phyloP scores from a whole-genome alignment of 148 eudicot species.

The Rhododendron griersonianum region DNA sequence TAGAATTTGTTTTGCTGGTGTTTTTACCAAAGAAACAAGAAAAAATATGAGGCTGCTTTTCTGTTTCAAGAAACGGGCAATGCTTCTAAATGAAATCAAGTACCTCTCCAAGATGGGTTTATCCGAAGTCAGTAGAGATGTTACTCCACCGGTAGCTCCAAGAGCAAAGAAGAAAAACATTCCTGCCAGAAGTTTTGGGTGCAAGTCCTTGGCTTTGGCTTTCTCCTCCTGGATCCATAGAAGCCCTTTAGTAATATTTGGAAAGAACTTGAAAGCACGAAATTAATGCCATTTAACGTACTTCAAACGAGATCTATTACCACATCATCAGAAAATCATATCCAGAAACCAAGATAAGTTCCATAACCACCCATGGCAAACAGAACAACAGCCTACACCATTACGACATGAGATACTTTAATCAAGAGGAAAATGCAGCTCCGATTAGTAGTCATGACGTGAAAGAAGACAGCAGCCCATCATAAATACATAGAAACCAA shows the following conservation, averaged over 20 bases:
- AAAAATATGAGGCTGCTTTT: background rate
- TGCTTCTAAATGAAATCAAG: background rate
- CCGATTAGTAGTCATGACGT: background rate
- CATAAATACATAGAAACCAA: background rate
- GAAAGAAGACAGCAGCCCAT: background rate
- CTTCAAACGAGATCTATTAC: slow-evolving; percentile 24
- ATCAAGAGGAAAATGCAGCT: background rate
- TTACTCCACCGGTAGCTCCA: slow-evolving; percentile 91
- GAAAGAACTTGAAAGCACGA: background rate
- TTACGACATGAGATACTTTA: background rate
- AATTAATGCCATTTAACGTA: background rate
- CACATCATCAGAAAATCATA: slow-evolving; percentile 32
- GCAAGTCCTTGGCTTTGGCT: slow-evolving; percentile 94
- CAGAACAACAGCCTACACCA: slow-evolving; percentile 75
- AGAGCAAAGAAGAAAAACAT: slow-evolving; percentile 98
- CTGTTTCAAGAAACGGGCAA: background rate
- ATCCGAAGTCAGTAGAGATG: slow-evolving; percentile 75
- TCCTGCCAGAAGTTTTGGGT: slow-evolving; percentile 87
- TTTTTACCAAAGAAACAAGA: background rate
- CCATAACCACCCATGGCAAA: slow-evolving; percentile 99
- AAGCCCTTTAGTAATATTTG: background rate
- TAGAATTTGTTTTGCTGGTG: background rate
- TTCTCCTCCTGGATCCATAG: slow-evolving; percentile 57
- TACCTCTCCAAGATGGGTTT: slow-evolving; percentile 93
- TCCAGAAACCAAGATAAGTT: slow-evolving; percentile 53